phyloP scores from a whole-genome alignment of 495 filamentous ascomycete species.

The Alectoria sarmentosa region DNA sequence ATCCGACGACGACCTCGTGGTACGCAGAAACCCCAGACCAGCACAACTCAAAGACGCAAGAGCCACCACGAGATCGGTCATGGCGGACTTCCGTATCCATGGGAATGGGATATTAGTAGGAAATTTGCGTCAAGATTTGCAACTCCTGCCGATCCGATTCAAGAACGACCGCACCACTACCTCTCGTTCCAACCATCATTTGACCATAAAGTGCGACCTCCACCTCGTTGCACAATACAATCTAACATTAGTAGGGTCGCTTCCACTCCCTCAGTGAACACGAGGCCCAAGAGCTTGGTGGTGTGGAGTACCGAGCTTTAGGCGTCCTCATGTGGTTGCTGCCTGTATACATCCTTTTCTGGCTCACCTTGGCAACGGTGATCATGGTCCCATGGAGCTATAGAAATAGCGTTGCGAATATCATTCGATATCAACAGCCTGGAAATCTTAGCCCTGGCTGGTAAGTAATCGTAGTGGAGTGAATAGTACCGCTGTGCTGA shows the following conservation, averaged over 20 bases:
- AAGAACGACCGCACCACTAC: background rate
- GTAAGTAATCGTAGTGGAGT: background rate
- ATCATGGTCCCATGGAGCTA: constrained; percentile 7
- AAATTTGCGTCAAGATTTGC: background rate
- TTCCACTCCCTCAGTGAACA: constrained; percentile 5
- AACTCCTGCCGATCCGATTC: too few relatives aligned
- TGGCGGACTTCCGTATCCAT: constrained; percentile 2
- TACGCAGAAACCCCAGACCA: background rate
- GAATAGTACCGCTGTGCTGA: too few relatives aligned
- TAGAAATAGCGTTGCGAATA: background rate
- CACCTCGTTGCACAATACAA: background rate
- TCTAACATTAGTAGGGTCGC: background rate
- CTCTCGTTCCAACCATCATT: background rate
- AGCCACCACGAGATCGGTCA: constrained; percentile 1
- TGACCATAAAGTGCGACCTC: background rate
- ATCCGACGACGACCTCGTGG: background rate
- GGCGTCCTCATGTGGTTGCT: constrained; percentile 4
- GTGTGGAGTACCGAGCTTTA: constrained; percentile 8
- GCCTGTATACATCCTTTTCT: background rate
- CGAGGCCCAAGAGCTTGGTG: constrained; percentile 5
- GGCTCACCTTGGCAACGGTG: background rate
- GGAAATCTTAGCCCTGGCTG: constrained; percentile 3
- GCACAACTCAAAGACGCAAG: background rate
- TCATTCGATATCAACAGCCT: constrained; percentile 1
- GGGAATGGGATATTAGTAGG: background rate